Percentiles rank a stretch among this genome's conserved stretches.
These are phyloP conservation scores for Ceratocystis destructans DNA, from an alignment of 2,329 filamentous ascomycete species.

Conservation along the genomic window DNA sequence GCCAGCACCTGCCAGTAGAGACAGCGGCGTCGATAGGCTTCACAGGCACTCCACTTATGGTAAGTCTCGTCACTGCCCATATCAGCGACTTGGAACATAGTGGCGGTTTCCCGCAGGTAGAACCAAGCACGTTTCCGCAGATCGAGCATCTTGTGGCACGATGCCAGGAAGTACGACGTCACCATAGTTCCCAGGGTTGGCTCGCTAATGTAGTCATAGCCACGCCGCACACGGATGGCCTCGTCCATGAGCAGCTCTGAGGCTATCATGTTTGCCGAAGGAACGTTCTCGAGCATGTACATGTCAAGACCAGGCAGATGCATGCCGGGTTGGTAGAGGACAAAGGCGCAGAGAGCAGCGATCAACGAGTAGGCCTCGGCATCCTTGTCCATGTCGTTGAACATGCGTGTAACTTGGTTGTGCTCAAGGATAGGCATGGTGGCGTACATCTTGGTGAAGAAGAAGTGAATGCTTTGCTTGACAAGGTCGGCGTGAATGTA, in stretches of 20 bases:
- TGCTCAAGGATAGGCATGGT: constrained; percentile 50
- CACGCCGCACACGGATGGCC: constrained; percentile 48
- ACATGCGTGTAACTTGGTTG: constrained; percentile 42
- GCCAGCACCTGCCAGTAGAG: constrained; percentile 63
- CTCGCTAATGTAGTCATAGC: constrained; percentile 44
- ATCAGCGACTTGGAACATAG: constrained; percentile 47
- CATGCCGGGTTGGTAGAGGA: constrained; percentile 58
- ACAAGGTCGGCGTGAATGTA: constrained; percentile 49
- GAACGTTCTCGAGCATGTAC: constrained; percentile 41
- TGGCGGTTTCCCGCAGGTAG: constrained; percentile 62
- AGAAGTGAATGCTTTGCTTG: constrained; percentile 54
- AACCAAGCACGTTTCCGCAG: constrained; percentile 56
- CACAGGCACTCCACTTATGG: constrained; percentile 40
- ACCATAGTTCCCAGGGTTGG: constrained; percentile 46
- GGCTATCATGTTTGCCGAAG: constrained; percentile 47
- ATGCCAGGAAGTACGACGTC: constrained; percentile 70
- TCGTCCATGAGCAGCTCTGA: constrained; percentile 56
- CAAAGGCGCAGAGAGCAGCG: constrained; percentile 51
- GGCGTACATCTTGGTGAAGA: constrained; percentile 52
- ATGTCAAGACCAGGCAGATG: constrained; percentile 43
- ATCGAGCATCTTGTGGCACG: constrained; percentile 36
- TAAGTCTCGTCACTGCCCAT: constrained; percentile 53
- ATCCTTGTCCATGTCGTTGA: constrained; percentile 47
- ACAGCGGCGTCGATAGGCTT: constrained; percentile 49
- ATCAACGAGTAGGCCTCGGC: constrained; percentile 51